Evolutionary conservation across 164 flowering plant species (phyloP), one percentile per base, ranked within the genome.

Genomic region (Dillenia suffruticosa): DNA sequence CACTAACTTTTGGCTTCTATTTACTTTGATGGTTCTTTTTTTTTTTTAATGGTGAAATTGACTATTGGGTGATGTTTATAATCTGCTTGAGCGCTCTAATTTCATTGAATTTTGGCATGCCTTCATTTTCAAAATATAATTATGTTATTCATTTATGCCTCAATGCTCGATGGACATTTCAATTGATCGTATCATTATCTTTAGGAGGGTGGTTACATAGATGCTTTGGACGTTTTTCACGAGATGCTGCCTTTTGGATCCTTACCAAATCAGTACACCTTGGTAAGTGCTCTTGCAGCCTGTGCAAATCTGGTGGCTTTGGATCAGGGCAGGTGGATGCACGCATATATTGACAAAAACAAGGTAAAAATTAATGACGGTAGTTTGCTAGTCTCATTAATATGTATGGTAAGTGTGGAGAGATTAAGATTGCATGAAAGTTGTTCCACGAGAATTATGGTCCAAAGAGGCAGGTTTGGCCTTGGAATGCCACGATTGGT

Each of bases 381-480:
- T 63, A 80, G 56, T 74, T 64, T 65, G 72, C 80, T 53, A 52
- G 70, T 47, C 68, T 82, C 57, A 62, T 82, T 9, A 80, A 79
- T 72, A 78, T 82, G 84, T 82, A 82, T 57, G 78, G 78, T 3
- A 82, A 80, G 54, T 80, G 87, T 24, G 87, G 87, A 49, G 75
- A 74, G 63, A 62, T 82, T 3, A 81, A 74, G 12, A 57, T 72
- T 64, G 82, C 81, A 10, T 65, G 57, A 46, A 66, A 71, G 47
- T 72, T 78, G 48, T 82, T 82, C 68, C 57, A 58, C 13, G 17
- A 44, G 51, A 57, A 54, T 57, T 43, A 57, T 44, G 47, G 46
- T 68, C 49, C 63, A 26, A 71, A 59, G 54, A 57, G 63, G 61
- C 59, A 69, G 26, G 72, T 78, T 12, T 76, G 72, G 73, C 72